phyloP scores from a whole-genome alignment of 257 asterid genomes.

The Solanum raphanifolium region DNA sequence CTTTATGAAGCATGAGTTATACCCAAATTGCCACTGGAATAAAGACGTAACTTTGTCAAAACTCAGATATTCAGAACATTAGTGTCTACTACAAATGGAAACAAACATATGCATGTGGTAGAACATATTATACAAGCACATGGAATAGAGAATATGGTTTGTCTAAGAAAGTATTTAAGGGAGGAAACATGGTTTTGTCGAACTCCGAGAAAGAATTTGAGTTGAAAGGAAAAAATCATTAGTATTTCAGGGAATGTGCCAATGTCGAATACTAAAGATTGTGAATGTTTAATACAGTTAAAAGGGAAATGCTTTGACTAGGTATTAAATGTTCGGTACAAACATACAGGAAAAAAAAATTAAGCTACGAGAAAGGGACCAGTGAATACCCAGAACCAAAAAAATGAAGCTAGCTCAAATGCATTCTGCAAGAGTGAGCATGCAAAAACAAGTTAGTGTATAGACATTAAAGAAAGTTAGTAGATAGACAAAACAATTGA shows the following conservation, averaged over 20 bases:
- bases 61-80: background rate
- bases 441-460: background rate
- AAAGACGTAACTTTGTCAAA: conserved; percentile 8
- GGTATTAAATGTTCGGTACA: background rate
- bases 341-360: background rate
- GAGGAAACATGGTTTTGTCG: background rate
- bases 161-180: background rate
- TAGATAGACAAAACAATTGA: background rate
- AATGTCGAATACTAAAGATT: background rate
- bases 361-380: background rate
- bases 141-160: background rate
- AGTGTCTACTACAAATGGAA: background rate
- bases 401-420: conserved; percentile 89
- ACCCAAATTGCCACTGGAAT: conserved; percentile 98
- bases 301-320: background rate
- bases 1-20: conserved; percentile 79
- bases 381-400: conserved; percentile 95
- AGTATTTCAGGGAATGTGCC: background rate
- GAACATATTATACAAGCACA: background rate
- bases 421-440: conserved; percentile 28
- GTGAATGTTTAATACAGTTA: background rate
- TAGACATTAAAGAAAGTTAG: background rate
- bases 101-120: background rate
- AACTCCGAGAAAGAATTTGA: background rate
- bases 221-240: background rate